phyloP scores from a whole-genome alignment of 139 green algal species.

The Chlamydomonas schloesseri region DNA sequence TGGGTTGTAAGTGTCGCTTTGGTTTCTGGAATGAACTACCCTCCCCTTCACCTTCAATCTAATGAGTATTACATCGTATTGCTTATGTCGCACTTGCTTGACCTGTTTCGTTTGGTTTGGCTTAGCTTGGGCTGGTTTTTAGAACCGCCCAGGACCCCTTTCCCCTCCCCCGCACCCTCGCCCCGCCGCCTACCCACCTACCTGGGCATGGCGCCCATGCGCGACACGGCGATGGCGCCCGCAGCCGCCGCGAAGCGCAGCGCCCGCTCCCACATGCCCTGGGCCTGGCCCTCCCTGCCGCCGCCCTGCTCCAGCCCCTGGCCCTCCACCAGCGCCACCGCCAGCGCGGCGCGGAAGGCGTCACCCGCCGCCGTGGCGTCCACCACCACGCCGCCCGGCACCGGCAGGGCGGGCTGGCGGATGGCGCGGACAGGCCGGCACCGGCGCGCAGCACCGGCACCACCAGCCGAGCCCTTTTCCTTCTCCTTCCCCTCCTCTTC shows the following conservation, averaged over 20 bases:
- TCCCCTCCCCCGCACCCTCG: too few species aligned
- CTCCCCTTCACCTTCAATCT: too few species aligned
- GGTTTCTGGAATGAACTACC: too few species aligned
- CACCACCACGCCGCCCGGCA: slow-evolving; percentile 54
- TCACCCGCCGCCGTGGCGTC: slow-evolving; percentile 76
- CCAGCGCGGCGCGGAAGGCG: slow-evolving; percentile 77
- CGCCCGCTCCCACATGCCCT: background rate
- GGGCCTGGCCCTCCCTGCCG: background rate
- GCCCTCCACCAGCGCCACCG: slow-evolving; percentile 70
- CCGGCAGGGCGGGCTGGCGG: slow-evolving; percentile 50
- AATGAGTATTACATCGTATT: too few species aligned
- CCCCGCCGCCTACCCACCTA: background rate
- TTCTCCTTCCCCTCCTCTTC: too few species aligned
- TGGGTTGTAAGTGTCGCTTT: too few species aligned
- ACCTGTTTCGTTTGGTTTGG: too few species aligned
- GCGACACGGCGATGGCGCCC: slow-evolving; percentile 62
- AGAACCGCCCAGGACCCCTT: too few species aligned
- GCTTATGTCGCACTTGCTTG: too few species aligned
- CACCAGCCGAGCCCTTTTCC: background rate
- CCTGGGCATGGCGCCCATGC: slow-evolving; percentile 50
- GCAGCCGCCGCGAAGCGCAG: slow-evolving; percentile 63
- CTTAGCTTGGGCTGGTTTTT: too few species aligned
- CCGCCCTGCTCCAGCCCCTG: background rate
- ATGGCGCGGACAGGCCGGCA: background rate
- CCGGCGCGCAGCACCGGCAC: background rate